Conservation (phyloP, 2,329 filamentous ascomycete genomes). For the Massarina eburnea region DNA sequence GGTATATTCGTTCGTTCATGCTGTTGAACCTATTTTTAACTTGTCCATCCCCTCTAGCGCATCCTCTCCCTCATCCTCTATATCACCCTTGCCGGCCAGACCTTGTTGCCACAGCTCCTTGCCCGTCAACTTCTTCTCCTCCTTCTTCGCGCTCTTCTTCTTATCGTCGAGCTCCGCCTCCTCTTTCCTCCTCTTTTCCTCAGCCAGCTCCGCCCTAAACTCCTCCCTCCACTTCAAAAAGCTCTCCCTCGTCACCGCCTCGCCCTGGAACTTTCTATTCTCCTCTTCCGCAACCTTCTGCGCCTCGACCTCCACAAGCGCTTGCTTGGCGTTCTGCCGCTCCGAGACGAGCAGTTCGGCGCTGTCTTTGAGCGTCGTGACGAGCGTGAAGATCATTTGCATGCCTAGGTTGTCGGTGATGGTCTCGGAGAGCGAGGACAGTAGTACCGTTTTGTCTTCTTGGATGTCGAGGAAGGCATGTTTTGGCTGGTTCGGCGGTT, state of each 20-base stretch:
- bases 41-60: conserved; percentile 49
- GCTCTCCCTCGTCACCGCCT: conserved; percentile 80
- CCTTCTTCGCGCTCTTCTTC: conserved; percentile 55
- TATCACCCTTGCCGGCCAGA: conserved; percentile 57
- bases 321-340: conserved; percentile 66
- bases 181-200: conserved; percentile 60
- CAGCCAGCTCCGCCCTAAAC: conserved; percentile 80
- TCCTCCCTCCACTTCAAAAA: conserved; percentile 80
- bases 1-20: conserved; percentile 28
- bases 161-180: conserved; percentile 72
- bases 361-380: conserved; percentile 82
- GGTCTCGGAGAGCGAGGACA: conserved; percentile 70
- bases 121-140: conserved; percentile 78
- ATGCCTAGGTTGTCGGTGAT: conserved; percentile 94
- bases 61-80: conserved; percentile 64
- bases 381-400: conserved; percentile 94
- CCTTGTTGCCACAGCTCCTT: conserved; percentile 54
- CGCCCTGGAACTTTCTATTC: conserved; percentile 95
- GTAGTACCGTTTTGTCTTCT: conserved; percentile 74
- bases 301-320: conserved; percentile 54
- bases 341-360: conserved; percentile 83
- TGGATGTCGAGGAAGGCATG: conserved; percentile 77
- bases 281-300: conserved; percentile 81
- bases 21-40: conserved; percentile 50
- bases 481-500: conserved; percentile 68